Evolutionary conservation across 164 flowering plant genomes (phyloP).

Genomic region (Aristolochia fimbriata): DNA sequence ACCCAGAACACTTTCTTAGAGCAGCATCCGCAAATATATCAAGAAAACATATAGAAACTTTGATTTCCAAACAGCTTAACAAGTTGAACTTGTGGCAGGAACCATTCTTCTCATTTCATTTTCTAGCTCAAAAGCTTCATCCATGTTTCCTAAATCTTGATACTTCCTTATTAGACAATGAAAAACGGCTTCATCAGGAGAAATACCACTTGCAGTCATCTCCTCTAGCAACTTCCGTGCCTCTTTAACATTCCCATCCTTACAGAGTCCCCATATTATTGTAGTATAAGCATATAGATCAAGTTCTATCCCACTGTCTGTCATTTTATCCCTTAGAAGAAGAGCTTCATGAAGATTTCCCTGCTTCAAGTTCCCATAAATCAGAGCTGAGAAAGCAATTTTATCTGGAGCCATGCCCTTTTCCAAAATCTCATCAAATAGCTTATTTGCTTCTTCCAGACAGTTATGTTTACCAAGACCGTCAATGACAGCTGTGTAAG

Average conservation of each 20-base stretch:
- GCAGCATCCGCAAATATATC: no score
- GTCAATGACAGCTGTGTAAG: conserved; percentile 66
- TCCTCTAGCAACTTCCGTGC: conserved; percentile 50
- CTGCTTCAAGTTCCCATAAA: conserved; percentile 63
- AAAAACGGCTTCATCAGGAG: conserved; percentile 64
- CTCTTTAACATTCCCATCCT: conserved; percentile 33
- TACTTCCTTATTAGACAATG: conserved; percentile 43
- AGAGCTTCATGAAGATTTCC: conserved; percentile 61
- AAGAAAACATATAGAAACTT: no score
- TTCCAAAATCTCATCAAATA: conserved; percentile 50
- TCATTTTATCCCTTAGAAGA: conserved; percentile 37
- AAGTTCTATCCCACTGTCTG: conserved; percentile 44
- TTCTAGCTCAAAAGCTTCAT: conserved; percentile 48
- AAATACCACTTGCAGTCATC: conserved; percentile 58
- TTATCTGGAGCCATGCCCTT: conserved; percentile 51
- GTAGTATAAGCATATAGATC: conserved; percentile 66
- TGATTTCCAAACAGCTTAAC: no score
- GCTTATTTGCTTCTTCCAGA: conserved; percentile 42
- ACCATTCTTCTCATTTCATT: conserved; percentile 34
- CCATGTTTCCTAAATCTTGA: conserved; percentile 36
- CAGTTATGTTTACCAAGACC: conserved; percentile 52
- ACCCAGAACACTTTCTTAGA: no score
- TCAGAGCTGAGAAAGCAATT: conserved; percentile 54
- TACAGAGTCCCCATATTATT: conserved; percentile 56
- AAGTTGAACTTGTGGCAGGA: background rate